Base-by-base conservation (phyloP, 176 grass and related monocot genomes). In the Carex myosuroides region DNA sequence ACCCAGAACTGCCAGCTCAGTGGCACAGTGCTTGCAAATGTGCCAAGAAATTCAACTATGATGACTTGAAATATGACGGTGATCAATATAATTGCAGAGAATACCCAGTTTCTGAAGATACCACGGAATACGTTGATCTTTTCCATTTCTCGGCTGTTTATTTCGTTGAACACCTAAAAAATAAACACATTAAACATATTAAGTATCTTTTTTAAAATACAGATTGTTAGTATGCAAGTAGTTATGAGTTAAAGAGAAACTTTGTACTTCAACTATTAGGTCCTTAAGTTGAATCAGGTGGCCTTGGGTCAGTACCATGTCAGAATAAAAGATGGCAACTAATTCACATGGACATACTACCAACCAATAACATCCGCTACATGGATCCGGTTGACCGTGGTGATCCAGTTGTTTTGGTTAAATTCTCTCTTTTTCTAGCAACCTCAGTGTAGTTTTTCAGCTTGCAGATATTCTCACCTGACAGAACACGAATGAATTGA, bases 401-500 rank as follows among this genome's bases (percentile, higher is more conserved):
- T n/a, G 18, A 71, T 71, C 18, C 39, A 71, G 11, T 46, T 71
- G 2, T 46, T 71, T 44, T 46, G 8, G 17, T 71, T 46, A 44
- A 71, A 71, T 35, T 39, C 6, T 42, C 41, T 4, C 48, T 3
- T 6, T 74, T 75, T 75, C 21, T 53, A 75, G 46, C 46, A 30
- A 54, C 9, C 42, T 33, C 26, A 39, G 29, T 33, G 41, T 32
- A 56, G 29, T 55, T 16, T 76, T 54, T 76, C 8, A 76, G 16
- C 20, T 54, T 14, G 21, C 21, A 55, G 17, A 79, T 81, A 64
- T 13, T 64, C 88, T 87, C 41, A 98, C 96, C 91, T 98, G 93
- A 30, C 96, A 98, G 81, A 98, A 95, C 80, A 98, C 96, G 22
- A 95, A 98, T 10, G 96, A 90, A 88, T 95, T 98, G 89, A 98